Evolutionary conservation across 2,329 filamentous ascomycete genomes (phyloP), one percentile per base, ranked within the genome.

Genomic region (Fusarium sp.): DNA sequence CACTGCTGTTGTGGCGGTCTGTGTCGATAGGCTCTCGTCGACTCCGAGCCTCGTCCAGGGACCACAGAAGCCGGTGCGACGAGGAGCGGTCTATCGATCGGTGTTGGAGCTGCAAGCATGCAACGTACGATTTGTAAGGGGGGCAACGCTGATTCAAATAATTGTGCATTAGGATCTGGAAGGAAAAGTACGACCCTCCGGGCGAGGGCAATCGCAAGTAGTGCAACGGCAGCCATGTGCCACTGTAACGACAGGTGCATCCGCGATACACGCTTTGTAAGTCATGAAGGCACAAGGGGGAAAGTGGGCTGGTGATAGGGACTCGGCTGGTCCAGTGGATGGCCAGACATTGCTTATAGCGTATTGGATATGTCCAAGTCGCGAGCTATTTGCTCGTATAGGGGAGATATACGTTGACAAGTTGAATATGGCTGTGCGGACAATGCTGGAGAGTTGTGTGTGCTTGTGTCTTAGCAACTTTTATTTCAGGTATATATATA

Each of bases 171-270:
- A 97, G 93, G 94, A 97, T 98, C 76, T 97, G 95, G 93, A 98
- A 98, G 79, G 94, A 97, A 67, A 98, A 98, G 82, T 97, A 98
- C 82, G 86, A 86, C 74, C 83, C 86, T 33, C 81, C 77, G 20
- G 74, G 77, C 32, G 75, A 77, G 57, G 72, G 73, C 51, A 80
- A 77, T 81, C 84, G 76, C 81, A 84, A 76, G 71, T 73, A 75
- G 71, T 66, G 59, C 52, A 65, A 57, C 62, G n/a, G 30, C 43
- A 46, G 48, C 60, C 39, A 41, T 44, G 62, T 67, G 57, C 48
- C 51, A 70, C 54, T 35, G 54, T 56, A 50, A 48, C 26, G 47
- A 64, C 28, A 57, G 44, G 48, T 53, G 35, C 46, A 57, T 50
- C 37, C n/a, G 45, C 39, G 52, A 33, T 63, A 51, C 33, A 64